Evolutionary conservation across 1,284 basidiomycete species (phyloP).

Genomic region (Apiotrichum domesticum): DNA sequence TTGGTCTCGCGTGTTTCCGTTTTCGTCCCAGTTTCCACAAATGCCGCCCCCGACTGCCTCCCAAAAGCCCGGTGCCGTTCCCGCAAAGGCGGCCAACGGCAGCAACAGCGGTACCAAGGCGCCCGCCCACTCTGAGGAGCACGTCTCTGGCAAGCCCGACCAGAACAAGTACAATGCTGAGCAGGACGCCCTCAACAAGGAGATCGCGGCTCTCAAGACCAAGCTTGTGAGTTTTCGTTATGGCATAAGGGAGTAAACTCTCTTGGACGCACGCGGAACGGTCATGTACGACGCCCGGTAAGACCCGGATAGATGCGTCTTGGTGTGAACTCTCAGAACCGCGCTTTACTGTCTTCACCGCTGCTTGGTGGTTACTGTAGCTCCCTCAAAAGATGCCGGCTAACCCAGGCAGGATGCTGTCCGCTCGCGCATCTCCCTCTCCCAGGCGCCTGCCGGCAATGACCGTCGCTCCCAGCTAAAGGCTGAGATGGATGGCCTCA

Average conservation of each 20-base stretch:
- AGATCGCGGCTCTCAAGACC: conserved; percentile 72
- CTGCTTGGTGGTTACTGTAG: no score
- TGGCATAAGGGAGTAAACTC: no score
- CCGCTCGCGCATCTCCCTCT: conserved; percentile 67
- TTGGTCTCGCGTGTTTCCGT: neutral
- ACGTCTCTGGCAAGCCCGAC: conserved; percentile 62
- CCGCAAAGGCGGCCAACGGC: conserved; percentile 21
- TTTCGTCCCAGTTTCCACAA: neutral
- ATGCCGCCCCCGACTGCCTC: conserved; percentile 46
- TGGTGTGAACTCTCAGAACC: no score
- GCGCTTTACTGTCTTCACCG: no score
- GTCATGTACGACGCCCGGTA: no score
- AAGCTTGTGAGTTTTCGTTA: conserved; percentile 61
- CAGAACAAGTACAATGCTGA: conserved; percentile 72
- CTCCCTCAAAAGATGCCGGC: neutral
- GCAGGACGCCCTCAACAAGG: conserved; percentile 71
- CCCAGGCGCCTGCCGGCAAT: conserved; percentile 53
- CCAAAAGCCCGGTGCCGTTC: conserved; percentile 30
- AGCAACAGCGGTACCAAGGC: conserved; percentile 11
- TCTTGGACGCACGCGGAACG: no score
- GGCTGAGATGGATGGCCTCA: conserved; percentile 73
- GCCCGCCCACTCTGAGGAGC: conserved; percentile 45
- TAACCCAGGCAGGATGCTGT: conserved; percentile 58
- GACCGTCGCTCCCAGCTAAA: conserved; percentile 64
- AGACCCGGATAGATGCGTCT: no score